Conservation (phyloP, 1,139 yeast genomes). For the Komagataea norvegica region DNA sequence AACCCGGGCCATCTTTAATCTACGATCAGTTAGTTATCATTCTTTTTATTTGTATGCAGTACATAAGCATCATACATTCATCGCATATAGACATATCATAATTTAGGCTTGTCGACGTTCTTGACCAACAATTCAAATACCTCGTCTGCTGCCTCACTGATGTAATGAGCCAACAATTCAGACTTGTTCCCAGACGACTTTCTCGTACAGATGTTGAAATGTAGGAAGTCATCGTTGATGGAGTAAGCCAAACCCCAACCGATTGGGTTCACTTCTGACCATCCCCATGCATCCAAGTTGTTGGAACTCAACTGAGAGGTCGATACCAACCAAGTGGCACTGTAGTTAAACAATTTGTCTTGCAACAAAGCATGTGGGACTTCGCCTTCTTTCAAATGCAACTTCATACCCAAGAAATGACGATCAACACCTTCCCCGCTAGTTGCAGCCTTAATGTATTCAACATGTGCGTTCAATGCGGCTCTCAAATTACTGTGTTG, state of each 20-base stretch:
- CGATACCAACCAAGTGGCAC: conserved; percentile 81
- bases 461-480: conserved; percentile 73
- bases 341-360: conserved; percentile 73
- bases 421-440: conserved; percentile 91
- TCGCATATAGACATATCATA: background rate
- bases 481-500: conserved; percentile 66
- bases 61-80: background rate
- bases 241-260: conserved; percentile 95
- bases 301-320: conserved; percentile 90
- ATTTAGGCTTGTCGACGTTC: conserved; percentile 19
- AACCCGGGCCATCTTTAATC: no score
- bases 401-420: conserved; percentile 85
- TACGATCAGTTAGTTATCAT: background rate
- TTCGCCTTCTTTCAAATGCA: conserved; percentile 59
- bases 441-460: conserved; percentile 71
- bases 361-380: conserved; percentile 64
- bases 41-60: conserved; percentile 1
- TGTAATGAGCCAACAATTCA: conserved; percentile 61
- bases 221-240: conserved; percentile 81
- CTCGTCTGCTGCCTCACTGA: conserved; percentile 79
- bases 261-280: conserved; percentile 91
- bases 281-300: conserved; percentile 89
- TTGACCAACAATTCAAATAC: conserved; percentile 56
- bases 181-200: conserved; percentile 63
- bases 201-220: conserved; percentile 80